Base-by-base conservation (phyloP, 495 filamentous ascomycete species). In the Neurospora sublineolata region DNA sequence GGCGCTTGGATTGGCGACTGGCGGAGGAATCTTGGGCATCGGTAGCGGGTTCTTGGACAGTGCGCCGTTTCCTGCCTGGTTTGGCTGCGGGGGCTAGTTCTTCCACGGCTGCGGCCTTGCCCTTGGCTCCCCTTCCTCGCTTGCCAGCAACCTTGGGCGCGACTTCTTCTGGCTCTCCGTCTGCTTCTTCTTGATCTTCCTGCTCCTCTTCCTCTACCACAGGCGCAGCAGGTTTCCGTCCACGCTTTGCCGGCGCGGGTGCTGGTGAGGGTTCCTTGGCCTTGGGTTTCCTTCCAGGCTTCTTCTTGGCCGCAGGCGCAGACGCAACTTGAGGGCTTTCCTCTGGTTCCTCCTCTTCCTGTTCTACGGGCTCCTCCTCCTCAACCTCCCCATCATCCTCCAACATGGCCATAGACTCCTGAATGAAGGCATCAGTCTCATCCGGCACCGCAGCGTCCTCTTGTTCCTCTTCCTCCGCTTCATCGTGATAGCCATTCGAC, bases 331-430 rank as follows among this genome's bases (percentile, higher is more conserved):
- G 69, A 0, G 52, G 27, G 3, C 0, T 70, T 76, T 76, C n/a
- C n/a, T 73, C 71, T 71, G 73, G 72, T 33, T 68, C 70, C 40
- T 70, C 69, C 12, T 74, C 77, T 39, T 74, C 75, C 39, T 71
- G 74, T 37, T 70, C 74, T 7, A 76, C 76, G 9, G 42, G 69
- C 60, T 67, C 69, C 11, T 70, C 10, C 37, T 52, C 52, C 58
- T 74, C 36, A 68, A 74, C 68, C 72, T 72, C 5, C 70, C 73
- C 71, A 16, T 70, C 67, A 75, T 79, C 80, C 41, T 80, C 68
- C 33, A 80, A 68, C 70, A 85, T 80, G 39, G 75, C 79, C 73
- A 83, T 77, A 39, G 81, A 79, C 72, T 82, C 79, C 12, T 81
- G 79, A 16, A 78, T 71, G 44, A 76, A 78, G 39, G 69, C 46